phyloP scores from a whole-genome alignment of 148 eudicot species.

The Rhododendron ovatum region DNA sequence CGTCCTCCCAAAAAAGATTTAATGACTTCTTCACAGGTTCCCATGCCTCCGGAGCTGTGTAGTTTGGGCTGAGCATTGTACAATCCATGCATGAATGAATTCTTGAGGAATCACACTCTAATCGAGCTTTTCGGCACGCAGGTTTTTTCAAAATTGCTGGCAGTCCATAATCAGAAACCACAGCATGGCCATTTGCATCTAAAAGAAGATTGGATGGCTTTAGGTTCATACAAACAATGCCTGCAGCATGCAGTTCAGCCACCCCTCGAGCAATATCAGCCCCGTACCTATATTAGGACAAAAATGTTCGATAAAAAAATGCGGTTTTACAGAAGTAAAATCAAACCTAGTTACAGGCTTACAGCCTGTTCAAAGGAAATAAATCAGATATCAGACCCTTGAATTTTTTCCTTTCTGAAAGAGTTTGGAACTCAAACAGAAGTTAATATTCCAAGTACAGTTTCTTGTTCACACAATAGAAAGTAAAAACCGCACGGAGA shows the following conservation, averaged over 20 bases:
- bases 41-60: slow-evolving; percentile 99
- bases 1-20: slow-evolving; percentile 86
- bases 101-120: slow-evolving; percentile 69
- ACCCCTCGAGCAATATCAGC: slow-evolving; percentile 95
- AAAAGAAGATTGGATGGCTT: slow-evolving; percentile 96
- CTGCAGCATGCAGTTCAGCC: slow-evolving; percentile 98
- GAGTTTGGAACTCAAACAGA: neutral
- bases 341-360: slow-evolving; percentile 1
- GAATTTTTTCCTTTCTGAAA: neutral
- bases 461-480: neutral
- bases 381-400: neutral
- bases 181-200: slow-evolving; percentile 77
- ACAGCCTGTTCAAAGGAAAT: neutral
- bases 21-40: slow-evolving; percentile 92
- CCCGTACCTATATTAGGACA: slow-evolving; percentile 61
- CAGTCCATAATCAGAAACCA: slow-evolving; percentile 95
- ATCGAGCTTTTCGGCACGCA: slow-evolving; percentile 70
- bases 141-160: slow-evolving; percentile 89
- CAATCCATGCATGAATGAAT: slow-evolving; percentile 98
- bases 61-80: slow-evolving; percentile 90
- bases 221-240: slow-evolving; percentile 92
- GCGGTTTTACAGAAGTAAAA: neutral
- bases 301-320: neutral
- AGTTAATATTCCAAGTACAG: neutral
- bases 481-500: neutral